phyloP scores from a whole-genome alignment of 352 stramenopile species.

The Globisporangium paroecandrum region DNA sequence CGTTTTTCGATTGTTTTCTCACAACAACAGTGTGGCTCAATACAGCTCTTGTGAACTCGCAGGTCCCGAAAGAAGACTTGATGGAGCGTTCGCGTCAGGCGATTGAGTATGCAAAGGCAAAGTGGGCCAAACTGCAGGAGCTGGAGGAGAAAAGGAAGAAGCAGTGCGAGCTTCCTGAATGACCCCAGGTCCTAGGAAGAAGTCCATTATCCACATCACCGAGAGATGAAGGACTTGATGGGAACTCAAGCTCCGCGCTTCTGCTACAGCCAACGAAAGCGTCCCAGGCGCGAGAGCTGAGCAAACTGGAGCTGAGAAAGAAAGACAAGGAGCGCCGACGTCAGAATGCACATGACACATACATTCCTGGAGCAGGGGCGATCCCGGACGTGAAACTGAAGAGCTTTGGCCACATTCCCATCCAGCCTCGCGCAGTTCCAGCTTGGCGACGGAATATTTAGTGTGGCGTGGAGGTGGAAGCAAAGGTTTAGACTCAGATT shows the following conservation, averaged over 20 bases:
- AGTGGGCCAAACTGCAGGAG: conserved; percentile 40
- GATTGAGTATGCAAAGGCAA: conserved; percentile 56
- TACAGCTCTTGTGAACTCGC: background rate
- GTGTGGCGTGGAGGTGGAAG: background rate
- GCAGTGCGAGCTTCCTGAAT: conserved; percentile 36
- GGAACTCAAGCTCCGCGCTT: conserved; percentile 12
- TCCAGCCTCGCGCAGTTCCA: conserved; percentile 56
- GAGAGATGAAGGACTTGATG: background rate
- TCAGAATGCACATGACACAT: conserved; percentile 52
- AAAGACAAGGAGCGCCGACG: conserved; percentile 31
- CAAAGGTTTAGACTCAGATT: background rate
- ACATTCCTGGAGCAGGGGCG: conserved; percentile 43
- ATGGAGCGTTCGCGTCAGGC: conserved; percentile 46
- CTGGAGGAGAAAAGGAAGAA: conserved; percentile 35
- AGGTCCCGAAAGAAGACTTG: conserved; percentile 48
- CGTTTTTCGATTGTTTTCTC: background rate
- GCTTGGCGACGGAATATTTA: conserved; percentile 57
- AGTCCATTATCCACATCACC: conserved; percentile 8
- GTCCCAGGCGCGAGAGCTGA: conserved; percentile 45
- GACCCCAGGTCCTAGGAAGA: conserved; percentile 20
- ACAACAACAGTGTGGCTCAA: background rate
- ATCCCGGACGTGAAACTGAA: conserved; percentile 59
- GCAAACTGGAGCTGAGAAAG: conserved; percentile 43
- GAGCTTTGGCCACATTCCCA: conserved; percentile 65
- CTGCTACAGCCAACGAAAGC: conserved; percentile 48